These are phyloP conservation scores for Debaryomyces udenii DNA, from an alignment of 1,139 yeast genomes.

Conservation along the genomic window DNA sequence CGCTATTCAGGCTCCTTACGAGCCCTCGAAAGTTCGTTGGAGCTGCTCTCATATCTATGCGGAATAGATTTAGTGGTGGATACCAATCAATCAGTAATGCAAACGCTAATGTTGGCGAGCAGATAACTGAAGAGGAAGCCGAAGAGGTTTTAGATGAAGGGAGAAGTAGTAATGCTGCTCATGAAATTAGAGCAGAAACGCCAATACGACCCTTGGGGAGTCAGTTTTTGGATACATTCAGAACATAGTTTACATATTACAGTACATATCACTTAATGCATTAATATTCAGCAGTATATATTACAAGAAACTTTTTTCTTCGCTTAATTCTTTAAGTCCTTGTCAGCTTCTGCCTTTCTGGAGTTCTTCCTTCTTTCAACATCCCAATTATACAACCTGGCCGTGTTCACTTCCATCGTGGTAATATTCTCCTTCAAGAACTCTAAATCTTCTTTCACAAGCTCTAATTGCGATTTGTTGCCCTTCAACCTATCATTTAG, in stretches of 20 bases:
- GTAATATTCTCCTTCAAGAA: slow-evolving; percentile 91
- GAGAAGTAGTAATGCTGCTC: slow-evolving; percentile 23
- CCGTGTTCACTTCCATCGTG: slow-evolving; percentile 97
- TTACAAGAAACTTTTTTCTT: slow-evolving; percentile 1
- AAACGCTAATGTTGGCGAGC: slow-evolving; percentile 13
- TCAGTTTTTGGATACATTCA: slow-evolving; percentile 60
- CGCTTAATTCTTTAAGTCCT: slow-evolving; percentile 32
- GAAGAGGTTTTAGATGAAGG: slow-evolving; percentile 32
- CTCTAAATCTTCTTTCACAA: slow-evolving; percentile 83
- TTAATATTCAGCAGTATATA: slow-evolving; percentile 6
- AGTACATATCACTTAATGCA: slow-evolving; percentile 5
- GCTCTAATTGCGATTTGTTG: slow-evolving; percentile 60
- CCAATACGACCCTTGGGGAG: slow-evolving; percentile 63
- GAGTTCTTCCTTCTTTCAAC: slow-evolving; percentile 73
- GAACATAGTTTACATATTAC: slow-evolving; percentile 27
- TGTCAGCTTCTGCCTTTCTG: slow-evolving; percentile 42
- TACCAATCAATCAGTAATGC: slow-evolving; percentile 8
- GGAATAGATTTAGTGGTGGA: slow-evolving; percentile 11
- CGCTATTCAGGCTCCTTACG: slow-evolving; percentile 27
- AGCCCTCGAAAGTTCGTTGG: slow-evolving; percentile 24
- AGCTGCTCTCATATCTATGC: neutral
- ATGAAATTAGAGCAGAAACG: slow-evolving; percentile 49
- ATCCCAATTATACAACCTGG: slow-evolving; percentile 94
- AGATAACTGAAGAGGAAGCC: slow-evolving; percentile 21
- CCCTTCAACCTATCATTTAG: slow-evolving; percentile 62